A percentile compares a stretch with the other conserved stretches of the same genome.
phyloP scores from a whole-genome alignment of 2,329 filamentous ascomycete species.

The Lasiodiplodia theobromae region DNA sequence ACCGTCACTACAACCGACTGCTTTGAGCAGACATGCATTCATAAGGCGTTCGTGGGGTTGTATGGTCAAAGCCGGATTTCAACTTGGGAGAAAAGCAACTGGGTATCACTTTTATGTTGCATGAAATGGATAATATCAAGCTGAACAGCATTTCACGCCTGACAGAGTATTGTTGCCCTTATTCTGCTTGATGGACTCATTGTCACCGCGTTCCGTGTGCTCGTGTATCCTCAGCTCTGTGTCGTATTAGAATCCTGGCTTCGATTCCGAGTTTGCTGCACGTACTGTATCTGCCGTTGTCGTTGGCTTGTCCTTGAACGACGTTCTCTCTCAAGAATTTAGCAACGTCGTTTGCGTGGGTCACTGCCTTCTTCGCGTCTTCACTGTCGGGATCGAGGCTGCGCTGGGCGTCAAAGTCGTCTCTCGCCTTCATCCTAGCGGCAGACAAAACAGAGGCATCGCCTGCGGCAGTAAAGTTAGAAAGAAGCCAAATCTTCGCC shows the following conservation, averaged over 20 bases:
- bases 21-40: constrained; percentile 9
- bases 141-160: constrained; percentile 48
- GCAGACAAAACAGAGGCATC: constrained; percentile 73
- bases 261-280: constrained; percentile 32
- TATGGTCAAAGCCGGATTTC: background rate
- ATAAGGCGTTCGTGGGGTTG: constrained; percentile 37
- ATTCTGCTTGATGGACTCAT: constrained; percentile 82
- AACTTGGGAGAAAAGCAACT: constrained; percentile 5
- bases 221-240: constrained; percentile 87
- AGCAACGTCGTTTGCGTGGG: constrained; percentile 83
- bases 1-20: constrained; percentile 12
- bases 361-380: constrained; percentile 69
- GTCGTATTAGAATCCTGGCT: constrained; percentile 30
- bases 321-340: constrained; percentile 81
- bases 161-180: constrained; percentile 50
- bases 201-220: constrained; percentile 89
- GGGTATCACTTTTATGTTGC: constrained; percentile 25
- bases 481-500: constrained; percentile 2
- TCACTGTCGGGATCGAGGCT: constrained; percentile 64
- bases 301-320: constrained; percentile 73
- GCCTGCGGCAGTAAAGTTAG: constrained; percentile 58
- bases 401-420: constrained; percentile 74
- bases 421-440: constrained; percentile 75
- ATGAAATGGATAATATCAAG: constrained; percentile 33
- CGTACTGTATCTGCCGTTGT: constrained; percentile 67